Percentiles rank a stretch among this genome's conserved stretches.
Conservation (phyloP, 2,329 filamentous ascomycete genomes). For the Beauveria medogensis region DNA sequence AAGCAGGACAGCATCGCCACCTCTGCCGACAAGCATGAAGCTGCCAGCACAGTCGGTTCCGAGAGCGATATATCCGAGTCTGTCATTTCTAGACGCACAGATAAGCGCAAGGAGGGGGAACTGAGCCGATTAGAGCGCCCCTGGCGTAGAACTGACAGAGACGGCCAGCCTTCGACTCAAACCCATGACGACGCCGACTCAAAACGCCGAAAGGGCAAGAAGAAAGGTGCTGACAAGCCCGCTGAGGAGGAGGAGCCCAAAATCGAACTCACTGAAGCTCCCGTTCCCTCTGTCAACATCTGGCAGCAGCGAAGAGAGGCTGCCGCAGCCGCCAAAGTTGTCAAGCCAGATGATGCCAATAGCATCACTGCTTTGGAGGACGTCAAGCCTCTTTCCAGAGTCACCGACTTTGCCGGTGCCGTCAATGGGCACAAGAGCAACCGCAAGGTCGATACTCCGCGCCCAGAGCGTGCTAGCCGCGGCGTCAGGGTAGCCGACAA, state of each 20-base stretch:
- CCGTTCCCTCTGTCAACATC: conserved; percentile 74
- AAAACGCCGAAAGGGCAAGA: conserved; percentile 50
- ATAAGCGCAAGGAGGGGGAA: conserved; percentile 31
- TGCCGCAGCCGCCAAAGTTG: conserved; percentile 26
- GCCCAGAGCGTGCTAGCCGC: conserved; percentile 30
- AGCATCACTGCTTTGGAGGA: conserved; percentile 26
- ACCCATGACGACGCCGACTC: conserved; percentile 52
- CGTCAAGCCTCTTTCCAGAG: conserved; percentile 30
- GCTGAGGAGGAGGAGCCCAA: conserved; percentile 55
- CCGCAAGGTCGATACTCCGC: conserved; percentile 34
- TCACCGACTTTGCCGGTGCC: conserved; percentile 15
- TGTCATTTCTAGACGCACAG: conserved; percentile 23
- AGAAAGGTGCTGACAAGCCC: conserved; percentile 39
- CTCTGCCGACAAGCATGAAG: conserved; percentile 26
- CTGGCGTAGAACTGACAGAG: conserved; percentile 34
- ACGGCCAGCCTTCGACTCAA: conserved; percentile 54
- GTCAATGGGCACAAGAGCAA: conserved; percentile 33
- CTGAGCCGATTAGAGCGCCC: conserved; percentile 30
- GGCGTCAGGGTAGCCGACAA: conserved; percentile 39
- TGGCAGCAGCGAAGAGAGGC: conserved; percentile 72
- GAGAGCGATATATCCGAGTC: conserved; percentile 30
- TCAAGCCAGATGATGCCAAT: conserved; percentile 33
- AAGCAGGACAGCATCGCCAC: conserved; percentile 11
- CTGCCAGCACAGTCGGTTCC: conserved; percentile 28
- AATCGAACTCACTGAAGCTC: conserved; percentile 68